Percentiles rank a stretch among this genome's conserved stretches.
Conservation (phyloP, 2,329 filamentous ascomycete species). For the Parasarocladium wereldwijsianum region DNA sequence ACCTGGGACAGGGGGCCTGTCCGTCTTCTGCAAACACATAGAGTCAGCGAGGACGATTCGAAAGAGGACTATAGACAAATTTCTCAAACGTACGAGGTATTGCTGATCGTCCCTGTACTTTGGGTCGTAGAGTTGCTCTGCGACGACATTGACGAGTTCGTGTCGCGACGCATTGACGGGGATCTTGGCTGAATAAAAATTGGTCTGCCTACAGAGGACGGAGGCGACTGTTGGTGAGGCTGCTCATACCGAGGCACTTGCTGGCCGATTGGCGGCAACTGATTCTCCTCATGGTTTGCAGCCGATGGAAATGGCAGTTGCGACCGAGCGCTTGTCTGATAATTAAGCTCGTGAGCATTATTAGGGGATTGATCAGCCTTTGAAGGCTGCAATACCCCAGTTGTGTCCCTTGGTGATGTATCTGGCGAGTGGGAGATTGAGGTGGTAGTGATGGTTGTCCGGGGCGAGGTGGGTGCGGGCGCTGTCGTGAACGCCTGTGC, state of each 20-base stretch:
- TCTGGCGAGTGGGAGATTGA: slow-evolving; percentile 1
- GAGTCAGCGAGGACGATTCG: slow-evolving; percentile 32
- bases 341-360: slow-evolving; percentile 1
- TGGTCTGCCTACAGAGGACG: slow-evolving; percentile 6
- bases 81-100: slow-evolving; percentile 36
- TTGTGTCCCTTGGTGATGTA: slow-evolving; percentile 1
- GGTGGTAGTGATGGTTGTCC: background rate
- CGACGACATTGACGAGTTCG: slow-evolving; percentile 37
- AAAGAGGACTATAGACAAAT: slow-evolving; percentile 37
- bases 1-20: slow-evolving; percentile 43
- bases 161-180: slow-evolving; percentile 29
- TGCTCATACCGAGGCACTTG: slow-evolving; percentile 6
- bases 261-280: slow-evolving; percentile 2
- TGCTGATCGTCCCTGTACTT: slow-evolving; percentile 30
- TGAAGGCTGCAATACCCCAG: background rate
- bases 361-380: background rate
- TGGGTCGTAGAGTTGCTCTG: slow-evolving; percentile 28
- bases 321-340: background rate
- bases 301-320: background rate
- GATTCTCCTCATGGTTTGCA: no score
- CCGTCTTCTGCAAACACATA: slow-evolving; percentile 42
- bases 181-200: slow-evolving; percentile 12
- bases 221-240: slow-evolving; percentile 7
- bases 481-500: slow-evolving; percentile 1
- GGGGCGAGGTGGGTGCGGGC: slow-evolving; percentile 3